Base-by-base conservation (phyloP, 108 stramenopile species). In the Cylindrotheca closterium region DNA sequence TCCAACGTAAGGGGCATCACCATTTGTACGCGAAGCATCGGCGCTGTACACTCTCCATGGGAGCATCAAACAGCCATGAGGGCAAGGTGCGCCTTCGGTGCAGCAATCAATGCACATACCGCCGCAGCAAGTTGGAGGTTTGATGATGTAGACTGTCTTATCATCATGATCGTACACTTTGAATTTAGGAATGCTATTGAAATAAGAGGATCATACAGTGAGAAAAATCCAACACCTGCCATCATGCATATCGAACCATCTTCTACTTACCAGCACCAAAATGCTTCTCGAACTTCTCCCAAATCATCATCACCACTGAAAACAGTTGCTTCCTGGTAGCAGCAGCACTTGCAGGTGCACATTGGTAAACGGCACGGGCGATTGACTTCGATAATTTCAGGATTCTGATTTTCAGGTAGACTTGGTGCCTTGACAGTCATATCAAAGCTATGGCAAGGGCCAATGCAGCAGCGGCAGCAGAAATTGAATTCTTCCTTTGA, bases 41-140 rank as follows among this genome's bases (percentile, higher is more conserved):
- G 80, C 80, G 23, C 80, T 68, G 66, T 78, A 91, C 34, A 91
- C 51, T 18, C 74, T 62, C 76, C 82, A 87, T 1, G 86, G 78
- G 27, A 77, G 77, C 65, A 86, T 85, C 75, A 81, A 85, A 60
- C 89, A 91, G 28, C 85, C 89, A 32, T 83, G 72, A 37, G 83
- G 79, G 49, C 73, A 74, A 47, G 81, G 84, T 19, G 82, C 82
- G 30, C 85, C 89, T 50, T 85, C 85, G 34, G 83, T 73, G 45
- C 74, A 83, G 59, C 78, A 86, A 47, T 90, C 72, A 31, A 90
- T 68, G 57, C 89, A 90, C 34, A 79, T 55, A 15, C 83, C 85
- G 18, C 77, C 73, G 33, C 73, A 66, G 63, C 89, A 86, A 7
- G 89, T 90, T 8, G 89, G 85, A 33, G 67, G 73, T 47, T 83